Conservation (phyloP, 768 basidiomycete species). For the Suillus weaverae region DNA sequence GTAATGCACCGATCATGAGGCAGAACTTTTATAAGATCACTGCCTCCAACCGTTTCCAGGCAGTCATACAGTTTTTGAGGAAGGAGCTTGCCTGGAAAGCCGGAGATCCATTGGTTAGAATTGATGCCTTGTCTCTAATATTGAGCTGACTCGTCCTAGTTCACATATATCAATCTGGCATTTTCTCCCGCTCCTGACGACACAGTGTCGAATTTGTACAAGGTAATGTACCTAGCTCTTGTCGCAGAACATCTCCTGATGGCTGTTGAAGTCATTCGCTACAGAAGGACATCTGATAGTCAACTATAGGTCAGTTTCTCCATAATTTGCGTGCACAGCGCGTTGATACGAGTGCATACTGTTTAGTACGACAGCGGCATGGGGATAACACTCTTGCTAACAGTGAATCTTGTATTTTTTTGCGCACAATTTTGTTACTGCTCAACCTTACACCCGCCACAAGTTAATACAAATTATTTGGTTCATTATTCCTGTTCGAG, state of each 20-base stretch:
- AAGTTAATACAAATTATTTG: background rate
- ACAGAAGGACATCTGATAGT: constrained; percentile 90
- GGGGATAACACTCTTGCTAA: constrained; percentile 44
- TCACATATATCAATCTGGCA: constrained; percentile 76
- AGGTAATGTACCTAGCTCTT: constrained; percentile 36
- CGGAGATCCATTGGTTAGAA: constrained; percentile 77
- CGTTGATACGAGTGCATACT: background rate
- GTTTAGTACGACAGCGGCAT: constrained; percentile 60
- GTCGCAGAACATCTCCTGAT: background rate
- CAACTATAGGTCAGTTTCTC: constrained; percentile 71
- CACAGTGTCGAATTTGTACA: constrained; percentile 68
- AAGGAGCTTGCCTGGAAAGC: constrained; percentile 87
- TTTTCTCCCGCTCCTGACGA: constrained; percentile 80
- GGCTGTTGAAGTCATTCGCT: constrained; percentile 63
- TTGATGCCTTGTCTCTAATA: constrained; percentile 44
- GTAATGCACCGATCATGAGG: constrained; percentile 98
- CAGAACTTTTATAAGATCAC: constrained; percentile 99
- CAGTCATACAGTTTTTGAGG: constrained; percentile 90
- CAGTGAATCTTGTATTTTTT: background rate
- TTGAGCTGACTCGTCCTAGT: constrained; percentile 44
- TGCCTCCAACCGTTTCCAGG: constrained; percentile 90
- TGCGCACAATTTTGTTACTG: background rate
- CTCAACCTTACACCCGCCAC: background rate
- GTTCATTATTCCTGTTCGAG: background rate
- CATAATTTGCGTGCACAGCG: no score